Base-by-base conservation (phyloP, 2,329 filamentous ascomycete species). In the Trichoderma sp. region DNA sequence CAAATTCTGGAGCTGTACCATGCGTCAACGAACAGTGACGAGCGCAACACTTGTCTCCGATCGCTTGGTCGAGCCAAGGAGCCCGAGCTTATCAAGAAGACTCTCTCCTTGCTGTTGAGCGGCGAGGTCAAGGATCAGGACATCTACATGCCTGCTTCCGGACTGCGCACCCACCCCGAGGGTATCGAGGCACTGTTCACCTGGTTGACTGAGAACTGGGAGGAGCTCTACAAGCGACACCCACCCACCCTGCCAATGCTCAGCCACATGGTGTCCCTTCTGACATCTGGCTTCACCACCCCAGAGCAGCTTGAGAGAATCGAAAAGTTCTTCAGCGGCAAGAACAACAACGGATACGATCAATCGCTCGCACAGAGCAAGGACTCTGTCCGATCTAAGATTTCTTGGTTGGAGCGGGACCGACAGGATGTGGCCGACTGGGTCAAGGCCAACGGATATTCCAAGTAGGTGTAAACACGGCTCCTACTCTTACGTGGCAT, bases 101-200 rank as follows among this genome's bases (percentile, higher is more conserved):
- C 94, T 3, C 86, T 98, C 16, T 87, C 84, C 35, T 84, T 97
- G 72, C 86, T 94, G 37, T 86, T 94, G 69, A 89, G 89, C 78
- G 88, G 90, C 71, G 91, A 97, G 73, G 91, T 97, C 81, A 97
- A 96, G 84, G 93, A 92, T 72, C 95, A 97, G 80, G 95, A 98
- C 79, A 90, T 97, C 72, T 97, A 97, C 82, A 89, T 97, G 78
- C 94, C 95, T 1, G 87, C 96, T 49, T 88, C 89, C 40, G 92
- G 92, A 8, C 87, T 98, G 33, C 89, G 94, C 70, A 88, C 87
- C 65, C 93, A 96, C 77, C 83, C 89, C 8, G 88, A 89, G 55
- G 95, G 95, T 73, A 91, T 97, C 68, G 84, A 92, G 69, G 92
- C 92, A 8, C 86, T 97, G 69, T 97, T 92, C 86, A 81, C 79